A percentile compares a stretch with the other conserved stretches of the same genome.
Conservation (phyloP, 75 land plant species). For the Pseudotsuga menziesii region DNA sequence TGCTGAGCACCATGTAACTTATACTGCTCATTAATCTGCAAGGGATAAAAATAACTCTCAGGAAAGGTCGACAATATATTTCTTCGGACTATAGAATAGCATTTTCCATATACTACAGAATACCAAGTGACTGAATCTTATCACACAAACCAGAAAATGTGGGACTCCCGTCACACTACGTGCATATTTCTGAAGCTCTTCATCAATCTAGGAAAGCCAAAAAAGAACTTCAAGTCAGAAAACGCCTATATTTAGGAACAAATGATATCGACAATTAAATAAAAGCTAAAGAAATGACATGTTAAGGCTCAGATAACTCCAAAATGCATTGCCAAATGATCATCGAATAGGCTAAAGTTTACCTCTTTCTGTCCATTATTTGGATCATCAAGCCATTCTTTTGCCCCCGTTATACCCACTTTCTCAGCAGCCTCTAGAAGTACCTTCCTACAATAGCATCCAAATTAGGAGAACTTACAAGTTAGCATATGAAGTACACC, state of each 20-base stretch:
- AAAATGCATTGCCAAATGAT: neutral
- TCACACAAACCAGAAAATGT: slow-evolving; percentile 48
- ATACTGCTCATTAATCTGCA: slow-evolving; percentile 60
- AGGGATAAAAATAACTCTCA: neutral
- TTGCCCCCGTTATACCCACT: slow-evolving; percentile 64
- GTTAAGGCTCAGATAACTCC: neutral
- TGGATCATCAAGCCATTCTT: slow-evolving; percentile 54
- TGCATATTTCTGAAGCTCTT: slow-evolving; percentile 56
- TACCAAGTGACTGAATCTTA: neutral
- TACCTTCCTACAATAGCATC: slow-evolving; percentile 43
- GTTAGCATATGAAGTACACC: too few species aligned
- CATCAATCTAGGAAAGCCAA: slow-evolving; percentile 38
- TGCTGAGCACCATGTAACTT: slow-evolving; percentile 76
- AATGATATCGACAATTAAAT: neutral
- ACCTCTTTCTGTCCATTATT: slow-evolving; percentile 65
- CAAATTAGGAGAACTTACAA: neutral
- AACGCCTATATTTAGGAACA: neutral
- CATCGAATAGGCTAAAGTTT: neutral
- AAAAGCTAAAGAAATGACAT: neutral
- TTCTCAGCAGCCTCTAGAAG: slow-evolving; percentile 62
- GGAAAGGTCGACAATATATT: neutral
- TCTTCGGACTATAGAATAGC: neutral
- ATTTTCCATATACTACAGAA: neutral
- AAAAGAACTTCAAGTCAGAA: neutral
- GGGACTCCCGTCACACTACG: slow-evolving; percentile 67